Base-by-base conservation (phyloP, 805 yeast species). In the Cyberlindnera mycetangii region DNA sequence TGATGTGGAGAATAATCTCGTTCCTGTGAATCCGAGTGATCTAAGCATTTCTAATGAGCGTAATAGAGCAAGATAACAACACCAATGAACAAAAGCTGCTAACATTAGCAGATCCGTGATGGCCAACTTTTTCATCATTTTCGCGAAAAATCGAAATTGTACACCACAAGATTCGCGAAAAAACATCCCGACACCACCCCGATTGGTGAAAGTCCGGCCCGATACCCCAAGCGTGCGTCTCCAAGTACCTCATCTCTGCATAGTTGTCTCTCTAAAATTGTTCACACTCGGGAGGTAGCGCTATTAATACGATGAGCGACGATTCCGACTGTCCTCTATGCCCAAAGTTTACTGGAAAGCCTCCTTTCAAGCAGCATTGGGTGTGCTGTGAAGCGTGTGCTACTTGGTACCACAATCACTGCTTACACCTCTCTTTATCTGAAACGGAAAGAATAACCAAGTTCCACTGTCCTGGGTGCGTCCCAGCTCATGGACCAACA, bases 301-400 rank as follows among this genome's bases (percentile, higher is more conserved):
- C 28, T 4, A 5, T 25, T 25, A 11, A 5, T n/a, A 30, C 19
- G 4, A 30, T 32, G 35, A 9, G 7, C 10, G 48, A 48, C 11
- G 46, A 45, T 4, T 32, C 35, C 7, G 32, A 35, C 8, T 55
- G 60, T 22, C 51, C 56, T 0, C 18, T 20, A 16, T 55, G 60
- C 21, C n/a, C 37, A 2, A 2, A 25, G 5, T 45, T 30, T 37
- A 24, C 12, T 1, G 50, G 44, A 1, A 33, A 37, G 1, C 32
- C 44, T 1, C 55, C 54, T 8, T 37, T 45, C 6, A 35, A 37
- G 6, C 41, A 41, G 18, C 52, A 60, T 25, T 81, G 88, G 88
- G 65, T 81, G 7, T 75, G 70, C 39, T 83, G 89, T 59, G 80
- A 75, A 66, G 64, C 47, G 73, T 87, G 88, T 74, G 54, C 34